A percentile compares a stretch with the other conserved stretches of the same genome.
phyloP scores from a whole-genome alignment of 805 yeast genomes.

The Blastobotrys chiropterorum region DNA sequence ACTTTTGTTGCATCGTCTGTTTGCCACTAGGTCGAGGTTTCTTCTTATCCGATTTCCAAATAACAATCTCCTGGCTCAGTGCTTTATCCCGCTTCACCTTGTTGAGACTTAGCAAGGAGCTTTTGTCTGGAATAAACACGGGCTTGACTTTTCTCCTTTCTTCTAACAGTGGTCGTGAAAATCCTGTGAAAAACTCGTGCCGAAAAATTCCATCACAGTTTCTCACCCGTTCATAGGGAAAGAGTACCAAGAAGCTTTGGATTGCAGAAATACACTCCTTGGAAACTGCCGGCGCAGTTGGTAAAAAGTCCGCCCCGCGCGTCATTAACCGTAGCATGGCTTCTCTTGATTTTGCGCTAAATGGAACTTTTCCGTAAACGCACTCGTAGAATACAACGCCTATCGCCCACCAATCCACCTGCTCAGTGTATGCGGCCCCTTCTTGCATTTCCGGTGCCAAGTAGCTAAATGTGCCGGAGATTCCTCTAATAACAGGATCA shows the following conservation, averaged over 20 bases:
- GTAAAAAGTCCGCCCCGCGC: slow-evolving; percentile 7
- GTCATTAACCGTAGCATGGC: slow-evolving; percentile 11
- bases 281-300: slow-evolving; percentile 14
- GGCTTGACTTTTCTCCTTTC: background rate
- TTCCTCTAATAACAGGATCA: slow-evolving; percentile 16
- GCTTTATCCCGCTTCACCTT: background rate
- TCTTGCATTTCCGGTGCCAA: slow-evolving; percentile 28
- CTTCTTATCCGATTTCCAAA: background rate
- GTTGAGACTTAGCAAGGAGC: background rate
- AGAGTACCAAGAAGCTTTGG: slow-evolving; percentile 8
- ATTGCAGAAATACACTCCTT: slow-evolving; percentile 15
- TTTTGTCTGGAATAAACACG: slow-evolving; percentile 1
- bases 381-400: slow-evolving; percentile 31
- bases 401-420: slow-evolving; percentile 32
- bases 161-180: slow-evolving; percentile 8
- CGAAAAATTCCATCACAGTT: slow-evolving; percentile 9
- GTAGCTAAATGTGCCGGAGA: slow-evolving; percentile 25
- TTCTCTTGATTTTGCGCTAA: slow-evolving; percentile 13
- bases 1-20: background rate
- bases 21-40: background rate
- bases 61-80: background rate
- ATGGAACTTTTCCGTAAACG: slow-evolving; percentile 25
- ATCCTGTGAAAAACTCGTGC: slow-evolving; percentile 13
- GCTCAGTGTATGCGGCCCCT: slow-evolving; percentile 19
- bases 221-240: slow-evolving; percentile 12